Base-by-base conservation (phyloP, 2,329 filamentous ascomycete species). In the Botrytis hyacinthi region DNA sequence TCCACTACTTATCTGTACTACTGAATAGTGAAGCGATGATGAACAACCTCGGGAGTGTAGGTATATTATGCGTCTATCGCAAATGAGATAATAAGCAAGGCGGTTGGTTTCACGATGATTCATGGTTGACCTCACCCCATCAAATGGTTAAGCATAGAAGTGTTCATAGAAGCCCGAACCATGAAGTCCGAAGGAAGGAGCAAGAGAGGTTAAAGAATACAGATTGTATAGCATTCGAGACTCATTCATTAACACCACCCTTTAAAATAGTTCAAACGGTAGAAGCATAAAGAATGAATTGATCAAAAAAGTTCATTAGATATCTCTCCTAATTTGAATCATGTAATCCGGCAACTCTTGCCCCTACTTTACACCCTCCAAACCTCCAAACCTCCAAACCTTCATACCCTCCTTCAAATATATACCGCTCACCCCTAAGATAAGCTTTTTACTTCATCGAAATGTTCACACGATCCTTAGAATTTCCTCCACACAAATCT, bases 381-480 rank as follows among this genome's bases (percentile, higher is more conserved):
- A 29, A 18, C 6, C 51, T 29, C 29, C 14, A 8, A 9, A 18
- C 14, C 14, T 8, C 26, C 5, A 29, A 29, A 18, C 6, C 51
- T 29, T 54, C 14, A 8, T 18, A 18, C 14, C 14, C 14, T 7
- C 8, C 48, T 51, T 51, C 48, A 29, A 29, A 14, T 16, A 18
- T 57, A 18, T 18, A 29, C n/a, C 14, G 51, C 51, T 4, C 2
- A 29, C n/a, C 26, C 48, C 51, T 57, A 9, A 3, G 14, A 57
- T 29, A 29, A 18, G 2, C 6, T 8, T 18, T 32, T 18, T 6
- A 18, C 6, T 32, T 57, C n/a, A 57, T 57, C 51, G 22, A 54
- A 54, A 68, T 68, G 65, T 68, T 9, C 18, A 68, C 65, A 68
- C 48, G 35, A 68, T 68, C 35, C 46, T 68, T 14, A 42, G 9